Evolutionary conservation across 805 yeast genomes (phyloP).

Genomic region (Yarrowia hollandica): DNA sequence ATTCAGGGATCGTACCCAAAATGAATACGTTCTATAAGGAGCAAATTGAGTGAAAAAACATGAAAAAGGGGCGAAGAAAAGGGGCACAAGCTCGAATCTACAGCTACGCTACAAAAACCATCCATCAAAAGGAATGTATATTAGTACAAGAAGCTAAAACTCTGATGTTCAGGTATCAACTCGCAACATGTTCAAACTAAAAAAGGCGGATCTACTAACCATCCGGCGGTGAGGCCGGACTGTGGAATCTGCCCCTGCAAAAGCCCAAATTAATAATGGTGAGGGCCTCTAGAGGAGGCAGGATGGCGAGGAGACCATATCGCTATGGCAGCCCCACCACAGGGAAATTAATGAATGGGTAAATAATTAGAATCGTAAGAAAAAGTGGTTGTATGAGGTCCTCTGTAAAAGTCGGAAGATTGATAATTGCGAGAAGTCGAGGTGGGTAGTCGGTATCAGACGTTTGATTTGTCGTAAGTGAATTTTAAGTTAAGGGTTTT

Average conservation of each 20-base stretch:
- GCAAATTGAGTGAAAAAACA: no score
- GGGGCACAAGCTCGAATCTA: neutral
- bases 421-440: neutral
- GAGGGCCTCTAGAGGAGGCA: neutral
- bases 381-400: constrained; percentile 6
- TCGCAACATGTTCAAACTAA: constrained; percentile 27
- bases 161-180: constrained; percentile 22
- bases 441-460: constrained; percentile 25
- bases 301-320: neutral
- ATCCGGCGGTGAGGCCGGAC: neutral
- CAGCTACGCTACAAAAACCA: neutral
- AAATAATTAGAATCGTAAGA: constrained; percentile 14
- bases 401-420: constrained; percentile 23
- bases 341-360: constrained; percentile 22
- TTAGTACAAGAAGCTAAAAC: constrained; percentile 23
- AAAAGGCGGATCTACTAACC: constrained; percentile 18
- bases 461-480: neutral
- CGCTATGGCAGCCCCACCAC: neutral
- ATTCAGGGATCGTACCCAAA: no score
- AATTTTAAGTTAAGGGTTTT: constrained; percentile 9
- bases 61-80: neutral
- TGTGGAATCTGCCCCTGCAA: neutral
- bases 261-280: neutral
- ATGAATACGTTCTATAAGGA: no score
- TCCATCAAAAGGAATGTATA: constrained; percentile 11